Conservation (phyloP, 2,329 filamentous ascomycete genomes). For the Ilyonectria robusta region DNA sequence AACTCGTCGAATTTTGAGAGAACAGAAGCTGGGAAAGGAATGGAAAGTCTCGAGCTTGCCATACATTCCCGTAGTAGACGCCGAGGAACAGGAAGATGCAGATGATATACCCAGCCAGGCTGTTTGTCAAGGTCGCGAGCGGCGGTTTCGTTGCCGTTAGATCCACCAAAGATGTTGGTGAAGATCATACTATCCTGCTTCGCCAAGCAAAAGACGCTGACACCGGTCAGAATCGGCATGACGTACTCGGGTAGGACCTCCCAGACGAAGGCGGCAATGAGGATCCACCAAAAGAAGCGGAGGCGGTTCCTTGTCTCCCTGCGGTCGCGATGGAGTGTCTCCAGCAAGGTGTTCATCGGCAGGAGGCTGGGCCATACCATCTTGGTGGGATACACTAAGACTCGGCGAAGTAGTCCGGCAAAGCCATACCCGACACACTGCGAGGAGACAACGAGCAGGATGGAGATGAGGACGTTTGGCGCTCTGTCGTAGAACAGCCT, state of each 20-base stretch:
- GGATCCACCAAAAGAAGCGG: conserved; percentile 57
- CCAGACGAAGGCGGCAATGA: conserved; percentile 59
- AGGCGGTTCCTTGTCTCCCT: conserved; percentile 56
- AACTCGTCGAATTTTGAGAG: conserved; percentile 17
- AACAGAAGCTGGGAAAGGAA: conserved; percentile 37
- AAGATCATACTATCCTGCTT: conserved; percentile 32
- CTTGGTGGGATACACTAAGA: conserved; percentile 63
- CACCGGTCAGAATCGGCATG: conserved; percentile 61
- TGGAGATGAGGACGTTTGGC: conserved; percentile 55
- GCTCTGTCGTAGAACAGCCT: conserved; percentile 61
- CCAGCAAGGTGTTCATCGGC: conserved; percentile 49
- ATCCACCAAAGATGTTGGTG: conserved; percentile 36
- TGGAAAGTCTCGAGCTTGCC: conserved; percentile 35
- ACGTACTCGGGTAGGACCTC: conserved; percentile 53
- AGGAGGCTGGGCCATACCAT: conserved; percentile 53
- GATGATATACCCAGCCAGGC: conserved; percentile 54
- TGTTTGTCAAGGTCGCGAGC: conserved; percentile 56
- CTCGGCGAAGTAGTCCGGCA: conserved; percentile 61
- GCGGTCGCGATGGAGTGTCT: conserved; percentile 47
- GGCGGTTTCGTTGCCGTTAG: conserved; percentile 48
- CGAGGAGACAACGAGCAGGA: conserved; percentile 63
- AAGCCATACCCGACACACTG: conserved; percentile 65
- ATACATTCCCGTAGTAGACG: conserved; percentile 35
- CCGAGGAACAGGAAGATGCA: conserved; percentile 55
- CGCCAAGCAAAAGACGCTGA: conserved; percentile 31